A percentile compares a stretch with the other conserved stretches of the same genome.
Evolutionary conservation across 495 filamentous ascomycete genomes (phyloP).

Genomic region (Podospora australis): DNA sequence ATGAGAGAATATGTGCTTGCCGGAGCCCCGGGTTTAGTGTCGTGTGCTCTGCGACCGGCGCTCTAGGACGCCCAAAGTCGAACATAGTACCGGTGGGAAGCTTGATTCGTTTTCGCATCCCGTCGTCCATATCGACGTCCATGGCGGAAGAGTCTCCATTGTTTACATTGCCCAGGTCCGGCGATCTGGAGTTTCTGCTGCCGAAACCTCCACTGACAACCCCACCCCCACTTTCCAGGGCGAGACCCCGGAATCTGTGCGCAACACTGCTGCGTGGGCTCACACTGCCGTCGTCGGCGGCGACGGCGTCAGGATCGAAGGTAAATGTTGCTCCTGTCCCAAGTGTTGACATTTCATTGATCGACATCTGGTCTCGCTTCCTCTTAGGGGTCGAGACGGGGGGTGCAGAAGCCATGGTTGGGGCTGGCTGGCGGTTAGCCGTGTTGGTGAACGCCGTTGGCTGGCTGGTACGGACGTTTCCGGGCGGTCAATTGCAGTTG

Average conservation of each 20-base stretch:
- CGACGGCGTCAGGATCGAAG: conserved; percentile 26
- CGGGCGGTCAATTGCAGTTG: neutral
- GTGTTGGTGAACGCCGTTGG: conserved; percentile 4
- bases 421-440: conserved; percentile 11
- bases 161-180: conserved; percentile 13
- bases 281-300: conserved; percentile 32
- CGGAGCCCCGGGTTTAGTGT: neutral
- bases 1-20: neutral
- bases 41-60: neutral
- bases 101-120: conserved; percentile 34
- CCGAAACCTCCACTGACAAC: conserved; percentile 27
- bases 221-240: conserved; percentile 45
- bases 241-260: conserved; percentile 56
- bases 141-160: conserved; percentile 3
- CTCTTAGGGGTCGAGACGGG: conserved; percentile 41
- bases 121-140: conserved; percentile 14
- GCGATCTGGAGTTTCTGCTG: conserved; percentile 8
- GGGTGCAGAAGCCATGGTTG: conserved; percentile 18
- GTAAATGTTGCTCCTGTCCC: conserved; percentile 25
- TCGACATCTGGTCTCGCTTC: conserved; percentile 33
- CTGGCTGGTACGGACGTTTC: neutral
- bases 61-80: neutral
- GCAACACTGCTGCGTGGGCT: conserved; percentile 62
- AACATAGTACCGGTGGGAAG: neutral
- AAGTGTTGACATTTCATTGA: conserved; percentile 16